A percentile compares a stretch with the other conserved stretches of the same genome.
phyloP scores from a whole-genome alignment of 2,329 filamentous ascomycete genomes.

The Xylariaceae sp. region DNA sequence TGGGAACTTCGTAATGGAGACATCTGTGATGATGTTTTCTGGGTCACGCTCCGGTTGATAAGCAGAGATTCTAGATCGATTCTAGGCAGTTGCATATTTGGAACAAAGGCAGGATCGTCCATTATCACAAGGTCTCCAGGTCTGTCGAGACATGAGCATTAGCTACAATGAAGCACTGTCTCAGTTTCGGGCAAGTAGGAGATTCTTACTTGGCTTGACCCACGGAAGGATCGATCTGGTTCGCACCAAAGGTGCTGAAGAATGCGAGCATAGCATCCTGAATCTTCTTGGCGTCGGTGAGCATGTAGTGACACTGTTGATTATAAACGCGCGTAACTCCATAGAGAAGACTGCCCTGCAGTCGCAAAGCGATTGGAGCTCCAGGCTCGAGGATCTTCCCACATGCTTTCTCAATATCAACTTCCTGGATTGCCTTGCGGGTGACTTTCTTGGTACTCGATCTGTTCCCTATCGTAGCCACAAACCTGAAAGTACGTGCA shows the following conservation, averaged over 20 bases:
- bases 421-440: slow-evolving; percentile 81
- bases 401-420: slow-evolving; percentile 83
- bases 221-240: slow-evolving; percentile 64
- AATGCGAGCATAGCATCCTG: slow-evolving; percentile 69
- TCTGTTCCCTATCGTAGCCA: slow-evolving; percentile 74
- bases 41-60: slow-evolving; percentile 20
- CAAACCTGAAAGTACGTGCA: slow-evolving; percentile 72
- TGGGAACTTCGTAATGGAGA: slow-evolving; percentile 16
- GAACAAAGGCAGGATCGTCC: slow-evolving; percentile 79
- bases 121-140: slow-evolving; percentile 70
- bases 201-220: slow-evolving; percentile 64
- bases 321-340: slow-evolving; percentile 81
- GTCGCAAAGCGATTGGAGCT: slow-evolving; percentile 80
- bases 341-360: slow-evolving; percentile 85
- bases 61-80: slow-evolving; percentile 48
- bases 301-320: slow-evolving; percentile 83
- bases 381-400: slow-evolving; percentile 77
- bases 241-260: slow-evolving; percentile 52
- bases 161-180: background rate
- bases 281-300: slow-evolving; percentile 73
- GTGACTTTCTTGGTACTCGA: slow-evolving; percentile 66
- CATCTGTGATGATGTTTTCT: slow-evolving; percentile 28
- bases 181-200: background rate
- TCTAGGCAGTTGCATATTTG: slow-evolving; percentile 57
- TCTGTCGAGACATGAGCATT: slow-evolving; percentile 39